A percentile compares a stretch with the other conserved stretches of the same genome.
Conservation (phyloP, 1,284 basidiomycete genomes). For the Coniferiporia weirii region DNA sequence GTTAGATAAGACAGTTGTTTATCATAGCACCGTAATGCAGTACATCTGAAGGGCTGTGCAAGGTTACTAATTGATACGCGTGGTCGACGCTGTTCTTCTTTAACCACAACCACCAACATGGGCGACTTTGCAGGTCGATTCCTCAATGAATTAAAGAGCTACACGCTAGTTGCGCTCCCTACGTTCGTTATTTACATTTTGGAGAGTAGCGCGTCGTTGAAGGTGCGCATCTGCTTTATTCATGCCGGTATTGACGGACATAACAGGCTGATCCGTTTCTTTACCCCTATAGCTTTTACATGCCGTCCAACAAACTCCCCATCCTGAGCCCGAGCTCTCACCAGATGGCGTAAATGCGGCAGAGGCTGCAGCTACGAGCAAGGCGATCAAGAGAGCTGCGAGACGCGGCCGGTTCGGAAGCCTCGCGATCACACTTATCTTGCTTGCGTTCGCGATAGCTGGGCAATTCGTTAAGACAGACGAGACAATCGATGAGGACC, state of each 20-base stretch:
- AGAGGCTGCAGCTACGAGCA: neutral
- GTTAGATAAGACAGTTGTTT: too few relatives aligned
- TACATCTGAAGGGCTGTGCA: too few relatives aligned
- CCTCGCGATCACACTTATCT: neutral
- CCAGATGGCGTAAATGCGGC: neutral
- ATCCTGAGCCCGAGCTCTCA: neutral
- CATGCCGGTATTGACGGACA: neutral
- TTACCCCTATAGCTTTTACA: neutral
- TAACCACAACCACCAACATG: neutral
- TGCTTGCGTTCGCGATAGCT: neutral
- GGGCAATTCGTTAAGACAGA: neutral
- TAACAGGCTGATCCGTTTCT: neutral
- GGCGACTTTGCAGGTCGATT: neutral
- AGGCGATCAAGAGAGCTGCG: neutral
- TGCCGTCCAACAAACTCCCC: constrained; percentile 1
- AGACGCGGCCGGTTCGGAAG: neutral
- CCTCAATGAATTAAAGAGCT: neutral
- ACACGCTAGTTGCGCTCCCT: neutral
- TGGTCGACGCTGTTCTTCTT: too few relatives aligned
- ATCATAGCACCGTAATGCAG: too few relatives aligned
- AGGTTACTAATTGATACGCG: too few relatives aligned
- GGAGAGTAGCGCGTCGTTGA: constrained; percentile 1
- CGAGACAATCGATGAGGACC: neutral
- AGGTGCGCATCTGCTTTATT: neutral
- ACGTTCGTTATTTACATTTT: constrained; percentile 3